phyloP scores from a whole-genome alignment of 75 land plant species.

The Ceratopteris richardii region DNA sequence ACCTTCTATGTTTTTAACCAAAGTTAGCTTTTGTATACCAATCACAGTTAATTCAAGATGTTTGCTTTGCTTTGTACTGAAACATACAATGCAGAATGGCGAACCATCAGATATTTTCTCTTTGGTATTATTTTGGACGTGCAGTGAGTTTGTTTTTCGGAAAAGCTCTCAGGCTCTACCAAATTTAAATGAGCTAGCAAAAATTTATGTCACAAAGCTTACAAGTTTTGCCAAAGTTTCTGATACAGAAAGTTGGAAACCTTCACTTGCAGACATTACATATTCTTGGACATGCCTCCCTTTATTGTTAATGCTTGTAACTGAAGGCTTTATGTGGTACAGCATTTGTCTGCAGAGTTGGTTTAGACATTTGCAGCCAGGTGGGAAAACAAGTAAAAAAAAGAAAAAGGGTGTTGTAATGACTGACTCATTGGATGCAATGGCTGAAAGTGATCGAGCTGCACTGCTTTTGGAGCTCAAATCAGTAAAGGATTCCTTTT shows the following conservation, averaged over 20 bases:
- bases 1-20: not conserved
- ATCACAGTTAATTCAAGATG: not conserved
- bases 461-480: too few relatives aligned
- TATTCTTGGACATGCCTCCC: slow-evolving; percentile 4
- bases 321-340: slow-evolving; percentile 24
- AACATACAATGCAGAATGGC: slow-evolving; percentile 3
- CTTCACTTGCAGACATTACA: not conserved
- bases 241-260: not conserved
- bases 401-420: slow-evolving; percentile 12
- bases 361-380: slow-evolving; percentile 16
- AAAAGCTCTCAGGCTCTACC: not conserved
- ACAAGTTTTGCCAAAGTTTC: slow-evolving; percentile 1
- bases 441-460: too few relatives aligned
- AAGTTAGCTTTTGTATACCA: not conserved
- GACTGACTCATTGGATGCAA: too few relatives aligned
- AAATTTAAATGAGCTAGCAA: slow-evolving; percentile 4
- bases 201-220: slow-evolving; percentile 2
- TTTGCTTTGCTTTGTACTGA: not conserved
- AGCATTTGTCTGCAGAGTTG: slow-evolving; percentile 21
- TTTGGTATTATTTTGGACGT: slow-evolving; percentile 15
- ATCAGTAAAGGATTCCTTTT: too few relatives aligned
- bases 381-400: slow-evolving; percentile 13
- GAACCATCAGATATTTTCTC: slow-evolving; percentile 12
- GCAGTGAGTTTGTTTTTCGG: not conserved
- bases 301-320: slow-evolving; percentile 12